Percentiles rank a stretch among this genome's conserved stretches.
These are phyloP conservation scores for Dactylellina cionopaga DNA, from an alignment of 2,329 filamentous ascomycete species.

Conservation along the genomic window DNA sequence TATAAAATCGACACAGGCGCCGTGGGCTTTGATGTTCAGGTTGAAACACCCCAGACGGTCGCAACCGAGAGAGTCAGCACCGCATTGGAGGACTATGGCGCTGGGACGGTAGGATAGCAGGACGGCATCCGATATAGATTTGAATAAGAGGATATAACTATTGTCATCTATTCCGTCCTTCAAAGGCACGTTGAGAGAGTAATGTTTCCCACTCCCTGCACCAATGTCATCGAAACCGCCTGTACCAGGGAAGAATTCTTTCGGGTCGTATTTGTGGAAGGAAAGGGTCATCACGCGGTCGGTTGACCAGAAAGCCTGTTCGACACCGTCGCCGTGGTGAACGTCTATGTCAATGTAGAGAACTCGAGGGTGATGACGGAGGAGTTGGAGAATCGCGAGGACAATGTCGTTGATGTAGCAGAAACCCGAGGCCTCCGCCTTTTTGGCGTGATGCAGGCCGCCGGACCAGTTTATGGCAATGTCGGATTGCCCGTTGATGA, in stretches of 20 bases:
- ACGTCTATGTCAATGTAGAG: constrained; percentile 76
- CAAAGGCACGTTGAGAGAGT: constrained; percentile 75
- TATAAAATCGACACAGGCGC: constrained; percentile 75
- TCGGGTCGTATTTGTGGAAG: constrained; percentile 74
- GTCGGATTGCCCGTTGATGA: constrained; percentile 85
- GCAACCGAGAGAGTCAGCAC: constrained; percentile 74
- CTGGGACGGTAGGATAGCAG: constrained; percentile 76
- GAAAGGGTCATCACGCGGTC: constrained; percentile 77
- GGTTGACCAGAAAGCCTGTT: constrained; percentile 77
- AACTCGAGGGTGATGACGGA: constrained; percentile 72
- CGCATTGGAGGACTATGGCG: constrained; percentile 75
- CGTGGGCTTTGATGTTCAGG: constrained; percentile 75
- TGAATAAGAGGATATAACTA: constrained; percentile 75
- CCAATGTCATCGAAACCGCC: constrained; percentile 75
- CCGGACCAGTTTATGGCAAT: constrained; percentile 99
- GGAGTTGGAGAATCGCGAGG: constrained; percentile 72
- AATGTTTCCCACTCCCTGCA: constrained; percentile 73
- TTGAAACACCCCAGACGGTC: constrained; percentile 77
- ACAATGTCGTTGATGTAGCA: constrained; percentile 94
- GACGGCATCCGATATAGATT: constrained; percentile 73
- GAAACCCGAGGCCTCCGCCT: constrained; percentile 91
- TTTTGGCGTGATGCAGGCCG: constrained; percentile 95
- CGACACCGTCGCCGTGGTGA: constrained; percentile 74
- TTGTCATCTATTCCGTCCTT: constrained; percentile 75
- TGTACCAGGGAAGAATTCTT: constrained; percentile 75